Evolutionary conservation across 805 yeast species (phyloP).

Genomic region (Tetrapisispora iriomotensis): DNA sequence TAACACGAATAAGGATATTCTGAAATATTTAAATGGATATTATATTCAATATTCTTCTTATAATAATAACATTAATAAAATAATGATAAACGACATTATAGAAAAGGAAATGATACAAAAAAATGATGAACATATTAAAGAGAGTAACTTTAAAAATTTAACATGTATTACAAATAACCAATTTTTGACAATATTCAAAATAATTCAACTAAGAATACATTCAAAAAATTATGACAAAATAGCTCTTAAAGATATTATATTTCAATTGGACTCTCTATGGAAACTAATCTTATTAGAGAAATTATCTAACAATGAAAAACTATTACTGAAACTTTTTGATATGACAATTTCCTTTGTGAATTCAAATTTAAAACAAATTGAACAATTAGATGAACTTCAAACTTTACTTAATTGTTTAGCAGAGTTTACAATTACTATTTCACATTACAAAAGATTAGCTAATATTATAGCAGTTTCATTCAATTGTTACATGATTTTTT

Average conservation of each 20-base stretch:
- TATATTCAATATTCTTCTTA: slow-evolving; percentile 14
- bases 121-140: not conserved
- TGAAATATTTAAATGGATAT: slow-evolving; percentile 7
- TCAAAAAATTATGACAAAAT: not conserved
- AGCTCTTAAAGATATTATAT: not conserved
- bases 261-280: slow-evolving; percentile 8
- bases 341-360: slow-evolving; percentile 16
- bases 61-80: slow-evolving; percentile 10
- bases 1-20: not conserved
- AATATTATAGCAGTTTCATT: slow-evolving; percentile 23
- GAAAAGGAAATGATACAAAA: not conserved
- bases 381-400: not conserved
- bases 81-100: slow-evolving; percentile 14
- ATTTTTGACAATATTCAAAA: not conserved
- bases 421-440: slow-evolving; percentile 11
- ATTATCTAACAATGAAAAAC: slow-evolving; percentile 1
- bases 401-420: slow-evolving; percentile 7
- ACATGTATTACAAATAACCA: slow-evolving; percentile 1
- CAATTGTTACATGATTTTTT: slow-evolving; percentile 16
- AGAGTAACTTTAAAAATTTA: not conserved
- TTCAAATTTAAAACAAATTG: slow-evolving; percentile 5
- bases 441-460: slow-evolving; percentile 13
- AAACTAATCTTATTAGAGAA: slow-evolving; percentile 5
- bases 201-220: not conserved
- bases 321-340: slow-evolving; percentile 11